A percentile compares a stretch with the other conserved stretches of the same genome.
Conservation (phyloP, 306 rosid species). For the Astragalus glycyphyllos region DNA sequence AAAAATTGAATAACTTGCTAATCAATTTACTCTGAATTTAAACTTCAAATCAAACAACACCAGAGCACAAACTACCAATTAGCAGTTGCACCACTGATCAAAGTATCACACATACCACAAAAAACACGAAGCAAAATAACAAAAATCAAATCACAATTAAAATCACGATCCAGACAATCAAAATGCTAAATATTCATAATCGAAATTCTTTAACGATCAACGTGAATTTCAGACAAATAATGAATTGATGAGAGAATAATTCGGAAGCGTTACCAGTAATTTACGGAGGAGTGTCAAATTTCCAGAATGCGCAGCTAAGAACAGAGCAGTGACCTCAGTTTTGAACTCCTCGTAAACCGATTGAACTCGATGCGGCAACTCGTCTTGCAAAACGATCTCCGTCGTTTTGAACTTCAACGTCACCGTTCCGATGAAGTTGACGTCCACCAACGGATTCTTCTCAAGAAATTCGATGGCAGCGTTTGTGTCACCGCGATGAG, state of each 20-base stretch:
- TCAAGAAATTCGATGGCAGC: conserved; percentile 44
- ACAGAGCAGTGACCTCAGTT: conserved; percentile 72
- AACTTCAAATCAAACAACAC: neutral
- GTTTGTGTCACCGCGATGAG: conserved; percentile 41
- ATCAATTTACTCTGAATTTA: neutral
- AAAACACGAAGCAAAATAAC: conserved; percentile 1
- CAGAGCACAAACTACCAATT: neutral
- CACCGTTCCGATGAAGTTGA: conserved; percentile 70
- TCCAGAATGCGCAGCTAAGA: conserved; percentile 66
- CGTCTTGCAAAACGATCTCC: conserved; percentile 59
- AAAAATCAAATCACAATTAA: neutral
- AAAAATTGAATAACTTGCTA: too few species aligned
- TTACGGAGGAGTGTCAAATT: conserved; percentile 56
- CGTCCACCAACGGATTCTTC: conserved; percentile 54
- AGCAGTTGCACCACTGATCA: neutral
- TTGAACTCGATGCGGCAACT: conserved; percentile 57
- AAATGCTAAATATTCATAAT: neutral
- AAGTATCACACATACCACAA: neutral
- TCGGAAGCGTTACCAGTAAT: conserved; percentile 52
- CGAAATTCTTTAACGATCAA: neutral
- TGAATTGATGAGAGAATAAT: neutral
- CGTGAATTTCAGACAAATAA: neutral
- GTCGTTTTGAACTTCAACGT: conserved; percentile 58
- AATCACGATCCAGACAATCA: conserved; percentile 7
- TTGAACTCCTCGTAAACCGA: conserved; percentile 64